Base-by-base conservation (phyloP, 495 filamentous ascomycete genomes). In the Aspergillus sclerotioniger region DNA sequence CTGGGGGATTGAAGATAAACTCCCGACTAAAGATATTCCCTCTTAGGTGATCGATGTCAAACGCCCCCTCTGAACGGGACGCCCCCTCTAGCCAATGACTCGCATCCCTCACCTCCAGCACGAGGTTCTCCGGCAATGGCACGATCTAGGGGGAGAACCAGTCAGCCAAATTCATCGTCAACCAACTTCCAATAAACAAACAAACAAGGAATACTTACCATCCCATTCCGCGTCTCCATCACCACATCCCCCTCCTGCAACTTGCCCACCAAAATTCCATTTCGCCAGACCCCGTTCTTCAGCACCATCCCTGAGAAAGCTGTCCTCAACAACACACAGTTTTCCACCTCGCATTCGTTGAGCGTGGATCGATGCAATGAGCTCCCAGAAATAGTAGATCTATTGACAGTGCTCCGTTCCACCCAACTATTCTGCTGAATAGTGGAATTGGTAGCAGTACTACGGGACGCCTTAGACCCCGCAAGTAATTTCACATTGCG, bases 211-310 rank as follows among this genome's bases (percentile, higher is more conserved):
- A 37, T 2, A 56, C 63, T 50, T 16, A 62, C 67, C n/a, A 19
- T 51, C 16, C 31, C 55, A 19, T 61, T 49, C 35, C 50, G 58
- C 21, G 44, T 51, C 6, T 39, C 56, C 25, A 64, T 25, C 17
- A 47, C 49, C 8, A 70, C 39, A 6, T 61, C 63, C 32, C 47
- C 56, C 25, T 62, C 35, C 3, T 61, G 61, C 9, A 68, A 58
- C 41, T 56, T 63, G 1, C 72, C 72, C 5, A 75, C 56, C 21
- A 76, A 59, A 32, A 60, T 54, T 3, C 72, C 72, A 41, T 62
- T 63, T 54, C 65, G 69, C 73, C 71, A 76, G n/a, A 74, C 60
- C 3, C 67, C 70, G 54, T 71, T 66, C 50, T 66, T 62, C 35
- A 76, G 45, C 20, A 71, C 57, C 68, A 71, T 70, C 1, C 67